phyloP scores from a whole-genome alignment of 345 rosid genomes.

The Arabis hirsuta region DNA sequence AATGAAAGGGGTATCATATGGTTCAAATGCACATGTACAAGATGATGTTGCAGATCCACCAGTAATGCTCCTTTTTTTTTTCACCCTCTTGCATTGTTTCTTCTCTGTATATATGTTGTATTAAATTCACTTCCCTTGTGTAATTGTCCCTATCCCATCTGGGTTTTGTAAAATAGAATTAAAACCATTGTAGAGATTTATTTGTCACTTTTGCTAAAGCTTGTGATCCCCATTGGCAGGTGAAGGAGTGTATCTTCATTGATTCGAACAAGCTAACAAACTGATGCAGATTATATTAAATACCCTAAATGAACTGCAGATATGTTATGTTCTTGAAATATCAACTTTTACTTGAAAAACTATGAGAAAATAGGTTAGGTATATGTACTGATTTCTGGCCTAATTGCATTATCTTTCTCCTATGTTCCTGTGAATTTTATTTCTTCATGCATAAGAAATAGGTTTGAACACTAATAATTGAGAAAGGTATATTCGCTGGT shows the following conservation, averaged over 20 bases:
- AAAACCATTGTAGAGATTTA: not conserved
- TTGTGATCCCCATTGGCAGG: constrained; percentile 54
- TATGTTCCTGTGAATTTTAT: not conserved
- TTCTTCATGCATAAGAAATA: constrained; percentile 21
- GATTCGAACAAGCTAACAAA: constrained; percentile 74
- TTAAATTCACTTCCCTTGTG: not conserved
- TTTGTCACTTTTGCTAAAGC: constrained; percentile 5
- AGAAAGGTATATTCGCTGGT: not conserved
- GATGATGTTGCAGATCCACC: not conserved
- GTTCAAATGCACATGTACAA: no score
- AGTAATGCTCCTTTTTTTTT: not conserved
- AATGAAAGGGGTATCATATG: no score
- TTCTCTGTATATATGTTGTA: constrained; percentile 10
- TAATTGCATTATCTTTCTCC: constrained; percentile 19
- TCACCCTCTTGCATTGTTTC: constrained; percentile 13
- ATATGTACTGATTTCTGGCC: constrained; percentile 16
- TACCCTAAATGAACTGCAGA: constrained; percentile 85
- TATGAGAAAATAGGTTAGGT: constrained; percentile 67
- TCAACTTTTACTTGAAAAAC: constrained; percentile 50
- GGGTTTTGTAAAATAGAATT: constrained; percentile 1
- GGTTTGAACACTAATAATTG: constrained; percentile 21
- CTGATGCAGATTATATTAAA: constrained; percentile 79
- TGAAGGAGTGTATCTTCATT: constrained; percentile 67
- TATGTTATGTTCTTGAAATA: constrained; percentile 66
- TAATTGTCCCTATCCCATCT: not conserved